These are phyloP conservation scores for Coemansia sp. DNA, from an alignment of 192 early-diverging fungal genomes.

Conservation along the genomic window DNA sequence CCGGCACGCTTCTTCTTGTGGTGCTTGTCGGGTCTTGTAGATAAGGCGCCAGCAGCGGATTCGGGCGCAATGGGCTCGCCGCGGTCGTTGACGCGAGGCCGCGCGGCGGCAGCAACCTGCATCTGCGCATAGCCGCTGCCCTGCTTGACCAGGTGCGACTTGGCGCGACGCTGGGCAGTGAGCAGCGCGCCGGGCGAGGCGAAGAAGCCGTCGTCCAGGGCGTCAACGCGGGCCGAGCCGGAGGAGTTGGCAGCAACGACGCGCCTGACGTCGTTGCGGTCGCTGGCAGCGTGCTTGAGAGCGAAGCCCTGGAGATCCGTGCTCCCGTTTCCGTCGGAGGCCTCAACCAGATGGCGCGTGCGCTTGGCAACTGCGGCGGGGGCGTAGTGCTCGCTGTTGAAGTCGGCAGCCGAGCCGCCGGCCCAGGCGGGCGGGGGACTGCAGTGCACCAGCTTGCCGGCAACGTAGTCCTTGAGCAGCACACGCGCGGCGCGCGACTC, in stretches of 20 bases:
- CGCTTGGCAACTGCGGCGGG: conserved; percentile 47
- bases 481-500: conserved; percentile 95
- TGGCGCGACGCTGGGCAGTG: conserved; percentile 29
- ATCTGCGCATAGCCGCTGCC: conserved; percentile 45
- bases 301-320: conserved; percentile 54
- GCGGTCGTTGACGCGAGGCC: conserved; percentile 46
- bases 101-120: conserved; percentile 34
- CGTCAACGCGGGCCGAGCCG: conserved; percentile 29
- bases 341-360: conserved; percentile 51
- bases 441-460: conserved; percentile 90
- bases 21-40: conserved; percentile 53
- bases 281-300: conserved; percentile 56
- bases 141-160: conserved; percentile 34
- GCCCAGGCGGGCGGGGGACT: conserved; percentile 68
- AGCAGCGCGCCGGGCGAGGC: conserved; percentile 17
- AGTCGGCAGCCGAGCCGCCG: conserved; percentile 57
- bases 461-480: conserved; percentile 97
- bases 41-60: conserved; percentile 61
- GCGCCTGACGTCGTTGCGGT: conserved; percentile 54
- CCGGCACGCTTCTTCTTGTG: conserved; percentile 53
- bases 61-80: conserved; percentile 54
- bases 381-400: conserved; percentile 84
- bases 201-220: conserved; percentile 52
- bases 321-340: background rate
- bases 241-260: conserved; percentile 56